Conservation (phyloP, 805 yeast species). For the Candida sphagnicola region DNA sequence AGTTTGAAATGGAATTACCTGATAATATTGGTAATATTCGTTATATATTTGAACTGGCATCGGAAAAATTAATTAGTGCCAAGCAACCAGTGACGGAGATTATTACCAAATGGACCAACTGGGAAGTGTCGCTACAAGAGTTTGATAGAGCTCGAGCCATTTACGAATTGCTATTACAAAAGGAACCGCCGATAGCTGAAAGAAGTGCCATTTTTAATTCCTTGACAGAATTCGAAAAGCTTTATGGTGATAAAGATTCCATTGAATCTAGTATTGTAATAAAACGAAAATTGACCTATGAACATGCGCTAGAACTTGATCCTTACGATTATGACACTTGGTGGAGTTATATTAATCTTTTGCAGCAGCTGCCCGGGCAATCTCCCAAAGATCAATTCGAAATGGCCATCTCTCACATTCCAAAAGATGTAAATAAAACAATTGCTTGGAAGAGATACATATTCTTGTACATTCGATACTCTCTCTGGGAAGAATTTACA, state of each 20-base stretch:
- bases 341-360: conserved; percentile 69
- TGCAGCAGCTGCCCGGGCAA: conserved; percentile 23
- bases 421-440: conserved; percentile 27
- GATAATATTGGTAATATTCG: conserved; percentile 41
- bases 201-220: conserved; percentile 29
- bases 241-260: conserved; percentile 51
- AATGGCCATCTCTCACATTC: conserved; percentile 39
- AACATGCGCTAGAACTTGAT: conserved; percentile 38
- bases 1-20: conserved; percentile 52
- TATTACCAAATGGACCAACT: conserved; percentile 57
- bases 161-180: conserved; percentile 46
- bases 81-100: conserved; percentile 15
- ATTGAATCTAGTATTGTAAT: conserved; percentile 49
- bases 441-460: conserved; percentile 65
- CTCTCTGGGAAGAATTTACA: conserved; percentile 57
- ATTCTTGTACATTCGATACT: conserved; percentile 64
- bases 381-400: conserved; percentile 29
- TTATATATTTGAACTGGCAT: conserved; percentile 62
- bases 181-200: conserved; percentile 24
- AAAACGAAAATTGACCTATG: conserved; percentile 57
- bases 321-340: conserved; percentile 71
- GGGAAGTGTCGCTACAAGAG: conserved; percentile 64
- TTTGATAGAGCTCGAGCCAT: conserved; percentile 60
- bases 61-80: conserved; percentile 45
- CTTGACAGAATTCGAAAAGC: conserved; percentile 60